Base-by-base conservation (phyloP, 371 early-diverging fungal genomes). In the Sporodiniella umbellata region DNA sequence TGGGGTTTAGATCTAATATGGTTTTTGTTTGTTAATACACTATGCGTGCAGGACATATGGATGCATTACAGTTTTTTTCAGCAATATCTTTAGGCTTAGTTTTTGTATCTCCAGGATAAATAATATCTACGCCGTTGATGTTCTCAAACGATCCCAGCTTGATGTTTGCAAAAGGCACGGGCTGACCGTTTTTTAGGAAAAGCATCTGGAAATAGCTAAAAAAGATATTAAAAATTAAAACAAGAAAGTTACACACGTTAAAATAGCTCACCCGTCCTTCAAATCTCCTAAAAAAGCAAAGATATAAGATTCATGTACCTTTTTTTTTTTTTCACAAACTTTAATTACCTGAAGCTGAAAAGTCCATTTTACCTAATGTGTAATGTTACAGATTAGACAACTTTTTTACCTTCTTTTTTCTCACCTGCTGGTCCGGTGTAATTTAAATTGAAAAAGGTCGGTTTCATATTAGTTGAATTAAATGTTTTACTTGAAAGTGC, bases 341-440 rank as follows among this genome's bases (percentile, higher is more conserved):
- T 28, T 31, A 39, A 14, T 51, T 56, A 48, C 66, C 56, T 39
- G 51, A 35, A 18, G 56, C 44, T 45, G 64, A 45, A 57, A 60
- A 57, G 19, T 35, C 40, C 51, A 64, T 58, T 8, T 52, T 40
- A 10, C 60, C 56, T 64, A 53, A 38, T 31, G 23, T 33, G 40
- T 15, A 35, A 35, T 15, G 35, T 48, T 2, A 35, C n/a, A 2
- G 42, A 45, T 12, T 31, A 21, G 33, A 15, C 11, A 37, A 49
- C 28, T 18, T 18, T 22, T 8, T 31, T n/a, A 11, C 7, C 28
- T 38, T 44, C 5, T 40, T n/a, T n/a, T n/a, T 8, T 30, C 12
- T 25, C 54, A 72, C 75, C 75, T 52, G 68, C 66, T 19, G 75
- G 75, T 1, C 75, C 75, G 28, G 68, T 63, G 31, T 70, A 68